Conservation (phyloP, 192 early-diverging fungal species). For the Coemansia erecta region DNA sequence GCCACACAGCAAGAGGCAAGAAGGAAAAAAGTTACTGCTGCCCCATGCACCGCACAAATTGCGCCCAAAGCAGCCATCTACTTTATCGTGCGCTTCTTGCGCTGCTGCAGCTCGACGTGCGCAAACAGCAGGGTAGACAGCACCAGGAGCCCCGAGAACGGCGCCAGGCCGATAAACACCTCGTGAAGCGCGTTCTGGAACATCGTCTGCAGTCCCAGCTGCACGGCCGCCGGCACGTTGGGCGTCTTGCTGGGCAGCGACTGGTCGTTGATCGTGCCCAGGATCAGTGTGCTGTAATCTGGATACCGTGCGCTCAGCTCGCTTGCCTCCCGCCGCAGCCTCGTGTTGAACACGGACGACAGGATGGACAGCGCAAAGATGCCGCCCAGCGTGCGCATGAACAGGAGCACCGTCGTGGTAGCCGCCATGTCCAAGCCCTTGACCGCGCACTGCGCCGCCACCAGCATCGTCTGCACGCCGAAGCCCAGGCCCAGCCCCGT, state of each 20-base stretch:
- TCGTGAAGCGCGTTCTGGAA: constrained; percentile 57
- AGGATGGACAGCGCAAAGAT: constrained; percentile 60
- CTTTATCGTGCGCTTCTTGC: constrained; percentile 42
- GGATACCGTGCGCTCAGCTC: constrained; percentile 31
- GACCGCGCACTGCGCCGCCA: constrained; percentile 71
- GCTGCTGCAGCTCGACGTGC: constrained; percentile 26
- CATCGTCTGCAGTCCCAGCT: constrained; percentile 43
- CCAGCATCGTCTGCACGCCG: constrained; percentile 69
- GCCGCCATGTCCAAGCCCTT: constrained; percentile 60
- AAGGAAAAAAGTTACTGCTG: too few relatives aligned
- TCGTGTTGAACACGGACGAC: constrained; percentile 64
- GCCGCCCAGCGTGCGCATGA: constrained; percentile 65
- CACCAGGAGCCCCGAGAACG: constrained; percentile 53
- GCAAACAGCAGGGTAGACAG: constrained; percentile 41
- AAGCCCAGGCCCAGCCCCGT: constrained; percentile 74
- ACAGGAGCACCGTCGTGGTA: constrained; percentile 63
- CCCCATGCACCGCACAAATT: background rate
- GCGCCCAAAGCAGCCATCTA: constrained; percentile 6
- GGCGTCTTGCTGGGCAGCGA: constrained; percentile 26
- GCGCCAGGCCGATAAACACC: constrained; percentile 56
- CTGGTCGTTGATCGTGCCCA: constrained; percentile 52
- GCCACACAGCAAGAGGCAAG: too few relatives aligned
- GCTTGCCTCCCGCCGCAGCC: constrained; percentile 29
- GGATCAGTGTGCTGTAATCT: constrained; percentile 44
- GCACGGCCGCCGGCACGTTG: constrained; percentile 41